Conservation (phyloP, 306 rosid species). For the Hippophae gyantsensis region DNA sequence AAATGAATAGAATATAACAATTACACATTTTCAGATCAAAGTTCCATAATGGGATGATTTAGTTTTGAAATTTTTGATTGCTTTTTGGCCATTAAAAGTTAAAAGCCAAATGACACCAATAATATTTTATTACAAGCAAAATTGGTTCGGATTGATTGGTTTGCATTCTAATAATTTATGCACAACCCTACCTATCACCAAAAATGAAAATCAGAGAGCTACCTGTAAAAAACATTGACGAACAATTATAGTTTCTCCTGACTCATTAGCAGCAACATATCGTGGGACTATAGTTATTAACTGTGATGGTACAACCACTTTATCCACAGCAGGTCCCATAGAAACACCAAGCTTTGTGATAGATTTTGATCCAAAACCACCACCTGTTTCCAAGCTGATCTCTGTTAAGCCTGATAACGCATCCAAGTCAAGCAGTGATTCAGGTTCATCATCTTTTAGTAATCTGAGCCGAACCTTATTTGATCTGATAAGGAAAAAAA, state of each 20-base stretch:
- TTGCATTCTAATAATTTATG: too few relatives aligned
- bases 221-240: slow-evolving; percentile 90
- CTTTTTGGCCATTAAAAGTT: too few relatives aligned
- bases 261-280: slow-evolving; percentile 67
- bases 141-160: too few relatives aligned
- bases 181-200: too few relatives aligned
- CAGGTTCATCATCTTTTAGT: slow-evolving; percentile 55
- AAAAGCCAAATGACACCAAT: too few relatives aligned
- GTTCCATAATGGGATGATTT: too few relatives aligned
- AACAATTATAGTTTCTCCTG: slow-evolving; percentile 45
- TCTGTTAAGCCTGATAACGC: slow-evolving; percentile 87
- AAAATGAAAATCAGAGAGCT: slow-evolving; percentile 7
- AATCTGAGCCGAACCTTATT: slow-evolving; percentile 57
- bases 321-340: slow-evolving; percentile 47
- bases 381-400: slow-evolving; percentile 55
- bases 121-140: too few relatives aligned
- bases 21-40: too few relatives aligned
- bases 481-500: slow-evolving; percentile 39
- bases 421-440: slow-evolving; percentile 64
- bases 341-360: slow-evolving; percentile 75
- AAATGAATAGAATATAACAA: too few relatives aligned
- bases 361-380: slow-evolving; percentile 45
- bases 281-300: slow-evolving; percentile 79
- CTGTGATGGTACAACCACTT: slow-evolving; percentile 65
- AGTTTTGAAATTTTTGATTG: too few relatives aligned